Evolutionary conservation across 2,329 filamentous ascomycete species (phyloP).

Genomic region (Ciborinia camelliae): DNA sequence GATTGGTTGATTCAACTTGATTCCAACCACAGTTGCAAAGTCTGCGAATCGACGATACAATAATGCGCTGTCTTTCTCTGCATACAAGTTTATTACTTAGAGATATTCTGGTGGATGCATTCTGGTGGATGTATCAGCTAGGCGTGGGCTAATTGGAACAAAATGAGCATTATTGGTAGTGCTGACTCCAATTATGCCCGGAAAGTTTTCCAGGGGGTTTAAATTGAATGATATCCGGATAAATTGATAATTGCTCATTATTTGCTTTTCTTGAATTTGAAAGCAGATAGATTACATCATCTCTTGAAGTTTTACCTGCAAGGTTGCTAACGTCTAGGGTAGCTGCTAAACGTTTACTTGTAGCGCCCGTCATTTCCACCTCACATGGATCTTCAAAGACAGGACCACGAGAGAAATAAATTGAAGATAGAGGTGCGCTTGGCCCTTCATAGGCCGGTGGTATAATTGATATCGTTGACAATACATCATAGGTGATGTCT

Average conservation of each 20-base stretch:
- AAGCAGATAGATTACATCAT: not conserved
- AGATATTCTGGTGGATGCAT: not conserved
- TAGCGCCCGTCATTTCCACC: no score
- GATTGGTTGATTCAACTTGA: conserved; percentile 23
- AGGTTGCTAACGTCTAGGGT: not conserved
- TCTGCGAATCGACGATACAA: conserved; percentile 21
- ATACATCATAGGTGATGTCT: not conserved
- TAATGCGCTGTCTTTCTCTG: conserved; percentile 15
- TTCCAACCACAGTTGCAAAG: conserved; percentile 25
- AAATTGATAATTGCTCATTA: not conserved
- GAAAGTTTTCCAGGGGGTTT: not conserved
- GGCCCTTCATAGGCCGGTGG: not conserved
- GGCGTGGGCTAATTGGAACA: not conserved
- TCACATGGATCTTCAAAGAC: not conserved
- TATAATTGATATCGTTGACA: not conserved
- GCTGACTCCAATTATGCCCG: not conserved
- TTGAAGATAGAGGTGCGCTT: not conserved
- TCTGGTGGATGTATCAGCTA: not conserved
- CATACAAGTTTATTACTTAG: not conserved
- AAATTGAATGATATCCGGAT: not conserved
- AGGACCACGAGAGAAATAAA: not conserved
- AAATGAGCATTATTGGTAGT: not conserved
- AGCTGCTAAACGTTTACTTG: not conserved
- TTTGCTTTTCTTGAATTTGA: not conserved
- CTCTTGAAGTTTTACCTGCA: not conserved